Base-by-base conservation (phyloP, 176 grass and related monocot species). In the Dendrocalamus sinicus region DNA sequence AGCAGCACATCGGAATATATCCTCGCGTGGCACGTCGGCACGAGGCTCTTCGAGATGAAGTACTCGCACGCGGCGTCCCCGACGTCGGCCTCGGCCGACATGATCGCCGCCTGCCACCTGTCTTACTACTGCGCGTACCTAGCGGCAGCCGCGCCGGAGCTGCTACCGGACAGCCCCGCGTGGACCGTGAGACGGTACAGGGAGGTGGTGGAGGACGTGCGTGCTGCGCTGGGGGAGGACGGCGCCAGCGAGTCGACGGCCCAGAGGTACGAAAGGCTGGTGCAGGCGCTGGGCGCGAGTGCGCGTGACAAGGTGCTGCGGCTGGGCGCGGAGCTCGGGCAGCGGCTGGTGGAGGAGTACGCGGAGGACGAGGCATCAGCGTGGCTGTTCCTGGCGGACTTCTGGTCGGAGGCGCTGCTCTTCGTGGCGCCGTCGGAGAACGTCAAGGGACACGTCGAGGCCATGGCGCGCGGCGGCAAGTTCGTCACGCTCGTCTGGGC, bases 401-500 rank as follows among this genome's bases (percentile, higher is more conserved):
- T 90, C 55, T 90, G 84, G 84, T 72, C 79, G 19, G 73, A 86
- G 65, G 83, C 83, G 79, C 9, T 86, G 79, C 65, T 90, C 37
- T 90, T 67, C 46, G 19, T 86, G 0, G 89, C 84, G 13, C 79
- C 84, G n/a, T 86, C 89, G 19, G 48, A 83, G 16, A 83, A 90
- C 58, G 73, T 83, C 35, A 86, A 83, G 53, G 79, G 73, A 10
- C 89, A 90, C 13, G 72, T 83, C 4, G 17, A 72, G 45, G 89
- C 84, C 20, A 75, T 86, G 83, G 79, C 23, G 6, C 78, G 73
- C 8, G 88, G 88, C 23, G 88, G 78, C 0, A 83, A 86, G 88
- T 86, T 90, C 72, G 32, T 35, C 32, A 35, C 32, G 32, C 32
- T 35, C 32, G 3, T 35, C 32, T 35, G 32, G 32, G 32, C 32